Percentiles rank a stretch among this genome's conserved stretches.
phyloP scores from a whole-genome alignment of 257 asterid species.

The Scutellaria minor region DNA sequence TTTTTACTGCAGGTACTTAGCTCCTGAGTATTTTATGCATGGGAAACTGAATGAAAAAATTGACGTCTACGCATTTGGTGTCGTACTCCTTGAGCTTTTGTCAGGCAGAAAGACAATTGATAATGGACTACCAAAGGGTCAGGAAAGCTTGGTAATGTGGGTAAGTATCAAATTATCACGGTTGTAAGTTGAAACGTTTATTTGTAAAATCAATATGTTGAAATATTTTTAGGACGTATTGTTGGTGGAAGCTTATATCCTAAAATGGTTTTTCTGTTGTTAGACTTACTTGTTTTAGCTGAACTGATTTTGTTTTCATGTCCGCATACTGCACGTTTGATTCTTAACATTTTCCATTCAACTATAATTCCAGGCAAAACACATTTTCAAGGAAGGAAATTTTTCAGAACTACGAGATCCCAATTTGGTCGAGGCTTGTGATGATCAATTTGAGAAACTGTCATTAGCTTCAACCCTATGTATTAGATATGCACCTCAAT shows the following conservation, averaged over 20 bases:
- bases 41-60: slow-evolving; percentile 72
- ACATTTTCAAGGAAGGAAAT: slow-evolving; percentile 59
- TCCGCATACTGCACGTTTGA: not conserved
- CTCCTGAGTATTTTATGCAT: slow-evolving; percentile 84
- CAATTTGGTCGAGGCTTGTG: slow-evolving; percentile 48
- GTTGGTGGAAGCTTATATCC: no score
- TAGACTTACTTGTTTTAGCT: not conserved
- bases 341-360: slow-evolving; percentile 3
- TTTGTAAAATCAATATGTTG: no score
- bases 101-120: slow-evolving; percentile 86
- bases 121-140: slow-evolving; percentile 59
- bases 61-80: slow-evolving; percentile 84
- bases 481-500: slow-evolving; percentile 60
- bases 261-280: not conserved
- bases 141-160: slow-evolving; percentile 82
- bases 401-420: slow-evolving; percentile 62
- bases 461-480: slow-evolving; percentile 76
- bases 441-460: slow-evolving; percentile 65
- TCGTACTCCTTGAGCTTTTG: slow-evolving; percentile 86
- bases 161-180: slow-evolving; percentile 47
- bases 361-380: slow-evolving; percentile 59
- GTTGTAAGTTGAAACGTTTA: not conserved
- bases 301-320: not conserved
- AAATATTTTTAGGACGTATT: no score
- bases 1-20: slow-evolving; percentile 71